Evolutionary conservation across 2,329 filamentous ascomycete species (phyloP).

Genomic region (Pseudogymnoascus sp.): DNA sequence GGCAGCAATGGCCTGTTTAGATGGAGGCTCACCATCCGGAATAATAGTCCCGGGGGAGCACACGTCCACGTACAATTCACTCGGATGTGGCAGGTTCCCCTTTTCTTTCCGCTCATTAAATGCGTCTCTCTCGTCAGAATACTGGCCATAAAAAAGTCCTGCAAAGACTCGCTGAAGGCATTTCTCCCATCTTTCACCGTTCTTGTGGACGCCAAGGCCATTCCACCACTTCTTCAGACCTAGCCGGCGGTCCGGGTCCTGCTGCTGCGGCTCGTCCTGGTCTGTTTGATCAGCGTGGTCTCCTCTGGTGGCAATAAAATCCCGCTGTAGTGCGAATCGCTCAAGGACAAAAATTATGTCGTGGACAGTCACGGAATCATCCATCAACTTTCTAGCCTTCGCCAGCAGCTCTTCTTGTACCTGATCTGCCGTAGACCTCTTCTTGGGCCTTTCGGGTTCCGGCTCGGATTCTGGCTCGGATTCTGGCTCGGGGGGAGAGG

Average conservation of each 20-base stretch:
- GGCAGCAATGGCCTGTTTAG: not conserved
- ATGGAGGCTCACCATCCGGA: not conserved
- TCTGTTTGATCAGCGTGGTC: not conserved
- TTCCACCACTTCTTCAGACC: not conserved
- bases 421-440: not conserved
- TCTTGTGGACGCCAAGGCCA: not conserved
- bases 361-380: not conserved
- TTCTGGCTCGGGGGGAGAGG: not conserved
- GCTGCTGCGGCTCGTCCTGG: not conserved
- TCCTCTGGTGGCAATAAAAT: not conserved
- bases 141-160: not conserved
- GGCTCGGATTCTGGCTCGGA: too few species aligned
- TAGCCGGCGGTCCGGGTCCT: not conserved
- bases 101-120: not conserved
- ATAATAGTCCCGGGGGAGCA: not conserved
- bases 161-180: not conserved
- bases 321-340: not conserved
- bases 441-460: not conserved
- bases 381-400: not conserved
- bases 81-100: not conserved
- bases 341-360: not conserved
- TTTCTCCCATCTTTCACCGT: not conserved
- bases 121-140: not conserved
- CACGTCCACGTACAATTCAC: not conserved
- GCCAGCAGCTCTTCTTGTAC: not conserved